Percentiles rank a stretch among this genome's conserved stretches.
Evolutionary conservation across 2,329 filamentous ascomycete species (phyloP).

Genomic region (Cercospora zeina): DNA sequence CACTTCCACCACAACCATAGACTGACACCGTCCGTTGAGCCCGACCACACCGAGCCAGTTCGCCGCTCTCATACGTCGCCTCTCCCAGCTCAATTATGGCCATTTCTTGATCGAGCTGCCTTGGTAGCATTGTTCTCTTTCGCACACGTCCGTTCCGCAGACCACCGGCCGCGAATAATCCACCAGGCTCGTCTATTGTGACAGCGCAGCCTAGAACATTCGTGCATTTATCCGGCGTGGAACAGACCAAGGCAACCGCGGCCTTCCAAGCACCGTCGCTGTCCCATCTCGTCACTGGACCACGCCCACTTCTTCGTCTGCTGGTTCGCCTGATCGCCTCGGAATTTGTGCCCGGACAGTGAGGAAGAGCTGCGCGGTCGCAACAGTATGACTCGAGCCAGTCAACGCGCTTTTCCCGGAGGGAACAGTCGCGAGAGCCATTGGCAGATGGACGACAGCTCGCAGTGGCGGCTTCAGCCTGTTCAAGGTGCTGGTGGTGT

Average conservation of each 20-base stretch:
- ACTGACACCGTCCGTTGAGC: not conserved
- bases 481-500: not conserved
- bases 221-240: not conserved
- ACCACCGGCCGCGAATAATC: not conserved
- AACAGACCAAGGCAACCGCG: not conserved
- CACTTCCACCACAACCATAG: not conserved
- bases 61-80: not conserved
- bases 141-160: not conserved
- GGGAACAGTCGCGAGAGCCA: not conserved
- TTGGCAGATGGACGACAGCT: not conserved
- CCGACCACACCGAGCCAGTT: not conserved
- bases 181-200: not conserved
- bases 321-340: not conserved
- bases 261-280: not conserved
- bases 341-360: not conserved
- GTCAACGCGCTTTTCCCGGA: not conserved
- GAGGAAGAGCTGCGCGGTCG: not conserved
- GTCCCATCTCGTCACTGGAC: not conserved
- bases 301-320: not conserved
- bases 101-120: not conserved
- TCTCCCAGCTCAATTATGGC: not conserved
- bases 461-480: not conserved
- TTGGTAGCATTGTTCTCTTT: not conserved
- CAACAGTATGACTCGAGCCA: not conserved
- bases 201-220: not conserved